Conservation (phyloP, 2,329 filamentous ascomycete species). For the Dactylella cylindrospora region DNA sequence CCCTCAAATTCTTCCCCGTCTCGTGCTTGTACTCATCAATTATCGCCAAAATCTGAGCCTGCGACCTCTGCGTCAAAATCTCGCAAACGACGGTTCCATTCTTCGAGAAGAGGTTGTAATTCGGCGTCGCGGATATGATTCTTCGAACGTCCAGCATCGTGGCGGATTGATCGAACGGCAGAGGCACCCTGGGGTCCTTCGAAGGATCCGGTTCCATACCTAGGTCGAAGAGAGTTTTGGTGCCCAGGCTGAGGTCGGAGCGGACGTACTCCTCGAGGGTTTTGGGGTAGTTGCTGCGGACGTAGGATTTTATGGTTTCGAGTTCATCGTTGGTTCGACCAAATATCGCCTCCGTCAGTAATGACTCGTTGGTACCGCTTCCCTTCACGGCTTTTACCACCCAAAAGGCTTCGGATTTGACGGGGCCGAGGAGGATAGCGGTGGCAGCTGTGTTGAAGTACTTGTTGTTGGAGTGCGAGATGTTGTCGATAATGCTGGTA, state of each 20-base stretch:
- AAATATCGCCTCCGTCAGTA: slow-evolving; percentile 84
- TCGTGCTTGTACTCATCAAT: slow-evolving; percentile 71
- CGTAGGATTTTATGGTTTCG: slow-evolving; percentile 77
- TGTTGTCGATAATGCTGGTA: slow-evolving; percentile 69
- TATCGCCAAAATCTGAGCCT: slow-evolving; percentile 82
- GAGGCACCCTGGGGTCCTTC: slow-evolving; percentile 13
- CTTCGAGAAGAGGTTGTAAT: slow-evolving; percentile 53
- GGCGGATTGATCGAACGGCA: slow-evolving; percentile 1
- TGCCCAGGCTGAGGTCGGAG: slow-evolving; percentile 80
- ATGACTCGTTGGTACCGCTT: slow-evolving; percentile 78
- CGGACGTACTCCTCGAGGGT: slow-evolving; percentile 72
- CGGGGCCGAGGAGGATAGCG: slow-evolving; percentile 74
- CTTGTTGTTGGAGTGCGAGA: slow-evolving; percentile 56
- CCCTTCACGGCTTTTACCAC: slow-evolving; percentile 74
- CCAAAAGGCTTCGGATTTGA: slow-evolving; percentile 72
- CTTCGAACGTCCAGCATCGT: slow-evolving; percentile 8
- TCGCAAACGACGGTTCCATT: slow-evolving; percentile 76
- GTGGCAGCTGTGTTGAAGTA: slow-evolving; percentile 75
- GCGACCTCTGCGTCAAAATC: slow-evolving; percentile 72
- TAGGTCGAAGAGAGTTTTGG: slow-evolving; percentile 79
- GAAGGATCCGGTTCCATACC: slow-evolving; percentile 76
- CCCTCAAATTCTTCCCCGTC: slow-evolving; percentile 70
- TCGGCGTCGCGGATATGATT: slow-evolving; percentile 30
- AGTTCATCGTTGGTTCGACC: slow-evolving; percentile 84
- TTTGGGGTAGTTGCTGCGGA: slow-evolving; percentile 66